Evolutionary conservation across 2,329 filamentous ascomycete species (phyloP), one percentile per base, ranked within the genome.

Genomic region (Simplicillium aogashimaense): DNA sequence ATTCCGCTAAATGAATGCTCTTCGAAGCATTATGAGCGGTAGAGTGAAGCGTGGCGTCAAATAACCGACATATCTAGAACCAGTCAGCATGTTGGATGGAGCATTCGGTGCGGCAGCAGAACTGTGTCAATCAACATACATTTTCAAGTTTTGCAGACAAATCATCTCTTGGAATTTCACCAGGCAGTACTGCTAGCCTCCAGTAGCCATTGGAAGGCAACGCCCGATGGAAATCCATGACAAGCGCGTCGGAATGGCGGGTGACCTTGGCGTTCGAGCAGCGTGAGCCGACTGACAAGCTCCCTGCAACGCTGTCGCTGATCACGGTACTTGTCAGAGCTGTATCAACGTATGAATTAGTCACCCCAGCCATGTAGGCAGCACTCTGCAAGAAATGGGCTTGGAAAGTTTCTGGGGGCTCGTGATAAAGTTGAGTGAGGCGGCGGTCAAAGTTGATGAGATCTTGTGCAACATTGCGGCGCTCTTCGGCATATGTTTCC

Each of bases 371-470:
- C 33, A 15, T 12, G 14, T 18, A 16, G 16, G 33, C 33, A 15
- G 33, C 15, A 15, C 15, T n/a, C 31, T 33, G 6, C 31, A 33
- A 33, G 12, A 33, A n/a, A 12, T n/a, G 31, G 5, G 31, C 15
- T 33, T 33, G 6, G 12, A 33, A 33, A 12, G 6, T 16, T n/a
- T n/a, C 13, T 12, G 31, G 13, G 12, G 31, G 3, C 69, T 64
- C 0, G 63, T 55, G 7, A 68, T 63, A 79, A 3, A 76, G 58
- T 8, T 66, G 57, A 10, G 66, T 68, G 48, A 75, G 72, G 29
- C 59, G 61, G 42, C 70, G 67, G 51, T 79, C 76, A 46, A 79
- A 77, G 6, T 68, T 62, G 45, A 86, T 84, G 1, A 83, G 59
- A 40, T 80, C 72, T 1, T 76, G 65, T 0, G 81, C 81, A 1